Base-by-base conservation (phyloP, 192 early-diverging fungal species). In the Coemansia sp. region DNA sequence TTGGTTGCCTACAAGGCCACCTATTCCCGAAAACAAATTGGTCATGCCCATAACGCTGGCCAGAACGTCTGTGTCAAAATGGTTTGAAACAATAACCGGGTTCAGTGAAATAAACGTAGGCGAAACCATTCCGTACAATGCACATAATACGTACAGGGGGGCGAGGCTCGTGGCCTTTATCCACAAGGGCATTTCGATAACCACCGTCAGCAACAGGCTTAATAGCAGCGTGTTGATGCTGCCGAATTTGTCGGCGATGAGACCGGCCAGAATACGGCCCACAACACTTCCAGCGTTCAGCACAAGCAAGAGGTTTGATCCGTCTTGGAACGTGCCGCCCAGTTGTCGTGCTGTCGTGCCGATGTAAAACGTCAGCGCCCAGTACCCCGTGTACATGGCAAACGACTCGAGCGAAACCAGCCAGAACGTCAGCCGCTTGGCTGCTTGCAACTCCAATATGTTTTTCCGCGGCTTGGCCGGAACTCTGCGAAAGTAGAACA, bases 401-500 rank as follows among this genome's bases (percentile, higher is more conserved):
- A 65, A 75, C 4, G 65, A 56, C 29, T 74, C 78, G 3, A 81
- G 11, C 1, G 61, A 48, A 8, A 81, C 54, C 0, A 81, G 54
- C 72, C 72, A 74, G 20, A 81, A 75, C 9, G 65, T 66, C 16
- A 71, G 37, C 1, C 60, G 37, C 59, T 68, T 71, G 49, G 66
- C 61, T 0, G 66, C 73, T 1, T 45, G 19, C 49, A 62, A 20
- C 12, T 81, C 73, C 24, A 75, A 56, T 26, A 81, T 14, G 55
- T 32, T 65, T 13, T 75, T 75, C 4, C 86, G 87, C 0, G 84
- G 82, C 35, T 86, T 53, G 27, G 85, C 78, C 4, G 77, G 77
- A 3, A 74, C 72, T 8, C 72, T 67, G 8, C 71, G 60, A 19
- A 64, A 67, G 37, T 79, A 79, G 1, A 79, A 38, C 13, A 61